Percentiles rank a stretch among this genome's conserved stretches.
phyloP scores from a whole-genome alignment of 2,329 filamentous ascomycete genomes.

The Trichoderma polysporum region DNA sequence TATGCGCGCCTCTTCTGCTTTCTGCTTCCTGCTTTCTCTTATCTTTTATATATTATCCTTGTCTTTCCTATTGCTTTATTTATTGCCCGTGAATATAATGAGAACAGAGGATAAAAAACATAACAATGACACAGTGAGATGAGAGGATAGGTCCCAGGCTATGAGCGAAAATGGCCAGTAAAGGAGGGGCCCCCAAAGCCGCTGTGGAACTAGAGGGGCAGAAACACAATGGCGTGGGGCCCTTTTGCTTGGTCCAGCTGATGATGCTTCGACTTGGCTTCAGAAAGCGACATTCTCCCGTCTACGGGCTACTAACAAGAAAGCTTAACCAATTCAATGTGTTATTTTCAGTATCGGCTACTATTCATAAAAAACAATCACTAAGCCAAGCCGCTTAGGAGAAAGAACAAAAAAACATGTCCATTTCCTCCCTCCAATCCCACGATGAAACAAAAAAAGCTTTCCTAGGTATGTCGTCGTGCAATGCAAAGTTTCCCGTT shows the following conservation, averaged over 20 bases:
- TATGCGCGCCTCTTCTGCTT: not conserved
- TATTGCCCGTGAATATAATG: not conserved
- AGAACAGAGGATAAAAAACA: not conserved
- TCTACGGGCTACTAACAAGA: not conserved
- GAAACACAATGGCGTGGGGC: constrained; percentile 3
- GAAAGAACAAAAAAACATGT: not conserved
- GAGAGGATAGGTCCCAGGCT: not conserved
- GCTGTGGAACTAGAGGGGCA: constrained; percentile 20
- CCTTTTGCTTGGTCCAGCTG: not conserved
- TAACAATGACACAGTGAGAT: not conserved
- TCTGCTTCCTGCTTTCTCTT: not conserved
- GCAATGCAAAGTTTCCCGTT: not conserved
- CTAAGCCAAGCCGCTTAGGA: not conserved
- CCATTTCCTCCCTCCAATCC: not conserved
- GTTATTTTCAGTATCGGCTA: not conserved
- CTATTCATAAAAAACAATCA: not conserved
- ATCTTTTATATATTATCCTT: not conserved
- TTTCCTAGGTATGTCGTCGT: not conserved
- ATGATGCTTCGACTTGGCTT: not conserved
- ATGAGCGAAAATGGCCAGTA: not conserved
- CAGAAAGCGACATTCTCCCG: not conserved
- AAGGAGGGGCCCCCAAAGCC: not conserved
- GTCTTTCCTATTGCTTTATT: not conserved
- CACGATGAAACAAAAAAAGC: not conserved
- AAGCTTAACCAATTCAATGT: not conserved